A percentile compares a stretch with the other conserved stretches of the same genome.
phyloP scores from a whole-genome alignment of 768 basidiomycete species.

The Leccinum olivaceopallidum region DNA sequence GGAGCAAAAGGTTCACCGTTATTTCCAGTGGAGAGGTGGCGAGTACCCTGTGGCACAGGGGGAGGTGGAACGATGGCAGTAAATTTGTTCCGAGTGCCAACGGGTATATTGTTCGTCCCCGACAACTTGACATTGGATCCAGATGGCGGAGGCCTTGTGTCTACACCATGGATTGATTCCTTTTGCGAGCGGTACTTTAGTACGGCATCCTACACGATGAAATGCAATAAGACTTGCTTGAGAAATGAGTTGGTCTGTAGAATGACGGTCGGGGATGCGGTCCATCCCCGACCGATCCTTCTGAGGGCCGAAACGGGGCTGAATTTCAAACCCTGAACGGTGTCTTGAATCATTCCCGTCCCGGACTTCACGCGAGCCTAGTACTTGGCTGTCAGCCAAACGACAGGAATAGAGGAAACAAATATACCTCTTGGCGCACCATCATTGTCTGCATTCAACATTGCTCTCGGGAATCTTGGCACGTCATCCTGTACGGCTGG shows the following conservation, averaged over 20 bases:
- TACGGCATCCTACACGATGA: not conserved
- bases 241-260: slow-evolving; percentile 15
- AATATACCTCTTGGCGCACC: slow-evolving; percentile 17
- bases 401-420: not conserved
- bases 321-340: slow-evolving; percentile 16
- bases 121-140: slow-evolving; percentile 29
- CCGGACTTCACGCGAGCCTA: slow-evolving; percentile 23
- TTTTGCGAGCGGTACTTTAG: slow-evolving; percentile 16
- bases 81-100: slow-evolving; percentile 31
- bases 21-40: slow-evolving; percentile 12
- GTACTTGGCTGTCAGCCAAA: not conserved
- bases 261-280: slow-evolving; percentile 9
- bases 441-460: slow-evolving; percentile 30
- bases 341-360: slow-evolving; percentile 21
- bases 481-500: slow-evolving; percentile 28
- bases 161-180: slow-evolving; percentile 18
- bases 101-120: slow-evolving; percentile 35
- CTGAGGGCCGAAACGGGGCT: slow-evolving; percentile 16
- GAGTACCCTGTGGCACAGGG: not conserved
- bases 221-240: slow-evolving; percentile 18
- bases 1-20: slow-evolving; percentile 23
- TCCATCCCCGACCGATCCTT: slow-evolving; percentile 21
- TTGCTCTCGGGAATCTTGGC: slow-evolving; percentile 39
- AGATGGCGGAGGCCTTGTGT: slow-evolving; percentile 12
- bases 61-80: slow-evolving; percentile 5